A percentile compares a stretch with the other conserved stretches of the same genome.
Evolutionary conservation across 1,284 basidiomycete species (phyloP).

Genomic region (Limonomyces culmigenus): DNA sequence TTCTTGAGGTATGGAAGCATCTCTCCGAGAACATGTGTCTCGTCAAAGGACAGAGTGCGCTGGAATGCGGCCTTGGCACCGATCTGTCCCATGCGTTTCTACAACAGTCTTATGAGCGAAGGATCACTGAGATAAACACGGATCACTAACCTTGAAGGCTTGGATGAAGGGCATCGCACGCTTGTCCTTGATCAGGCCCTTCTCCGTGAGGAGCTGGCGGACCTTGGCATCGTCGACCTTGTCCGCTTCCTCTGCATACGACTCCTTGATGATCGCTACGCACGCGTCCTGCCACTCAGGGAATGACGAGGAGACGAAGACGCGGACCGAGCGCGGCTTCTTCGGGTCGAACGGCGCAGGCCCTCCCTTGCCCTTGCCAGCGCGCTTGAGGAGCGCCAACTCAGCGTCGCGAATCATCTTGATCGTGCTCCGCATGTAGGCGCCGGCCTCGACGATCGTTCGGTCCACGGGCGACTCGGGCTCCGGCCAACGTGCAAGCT

Average conservation of each 20-base stretch:
- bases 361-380: conserved; percentile 45
- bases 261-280: conserved; percentile 59
- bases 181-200: conserved; percentile 92
- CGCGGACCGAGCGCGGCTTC: conserved; percentile 70
- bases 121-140: too few species aligned
- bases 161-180: conserved; percentile 92
- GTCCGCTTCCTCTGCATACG: conserved; percentile 43
- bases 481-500: conserved; percentile 69
- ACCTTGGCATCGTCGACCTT: conserved; percentile 78
- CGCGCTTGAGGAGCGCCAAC: conserved; percentile 58
- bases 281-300: conserved; percentile 88
- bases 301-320: conserved; percentile 85
- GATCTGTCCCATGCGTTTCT: conserved; percentile 76
- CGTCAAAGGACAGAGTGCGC: conserved; percentile 78
- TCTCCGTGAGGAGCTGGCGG: conserved; percentile 48
- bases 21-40: conserved; percentile 60
- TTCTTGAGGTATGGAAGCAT: conserved; percentile 75
- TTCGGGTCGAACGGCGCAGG: conserved; percentile 55
- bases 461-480: conserved; percentile 39
- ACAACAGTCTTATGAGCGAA: conserved; percentile 6
- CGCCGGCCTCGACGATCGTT: conserved; percentile 51
- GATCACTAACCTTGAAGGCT: conserved; percentile 76
- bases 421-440: conserved; percentile 75
- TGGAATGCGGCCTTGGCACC: conserved; percentile 75
- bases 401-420: conserved; percentile 90